Conservation (phyloP, 2,329 filamentous ascomycete genomes). For the Blastomyces parvus region DNA sequence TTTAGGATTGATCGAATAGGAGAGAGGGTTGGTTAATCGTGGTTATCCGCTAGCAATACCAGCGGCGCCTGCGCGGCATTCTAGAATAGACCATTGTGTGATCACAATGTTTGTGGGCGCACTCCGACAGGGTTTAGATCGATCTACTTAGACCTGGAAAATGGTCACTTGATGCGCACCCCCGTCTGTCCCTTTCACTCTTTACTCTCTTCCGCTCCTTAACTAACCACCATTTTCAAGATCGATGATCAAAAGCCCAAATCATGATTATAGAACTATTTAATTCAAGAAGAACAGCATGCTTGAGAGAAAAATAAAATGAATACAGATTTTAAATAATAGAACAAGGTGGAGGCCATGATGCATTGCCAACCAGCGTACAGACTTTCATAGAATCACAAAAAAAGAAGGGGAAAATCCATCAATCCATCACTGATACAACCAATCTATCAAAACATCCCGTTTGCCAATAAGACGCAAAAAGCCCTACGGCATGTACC, state of each 20-base stretch:
- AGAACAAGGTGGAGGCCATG: conserved; percentile 14
- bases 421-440: not conserved
- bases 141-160: no score
- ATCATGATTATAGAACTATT: not conserved
- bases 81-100: no score
- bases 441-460: not conserved
- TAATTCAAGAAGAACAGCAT: not conserved
- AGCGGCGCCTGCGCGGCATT: no score
- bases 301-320: not conserved
- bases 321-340: conserved; percentile 2
- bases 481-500: not conserved
- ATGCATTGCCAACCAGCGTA: not conserved
- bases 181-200: no score
- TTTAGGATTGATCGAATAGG: not conserved
- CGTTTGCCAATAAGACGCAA: not conserved
- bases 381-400: not conserved
- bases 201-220: no score
- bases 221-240: not conserved
- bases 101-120: no score
- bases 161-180: no score
- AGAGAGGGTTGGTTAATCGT: no score
- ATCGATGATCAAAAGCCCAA: not conserved
- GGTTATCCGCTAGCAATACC: no score
- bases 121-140: no score
- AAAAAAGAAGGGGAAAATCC: not conserved